These are phyloP conservation scores for Aspergillus transmontanensis DNA, from an alignment of 2,329 filamentous ascomycete genomes.

Conservation along the genomic window DNA sequence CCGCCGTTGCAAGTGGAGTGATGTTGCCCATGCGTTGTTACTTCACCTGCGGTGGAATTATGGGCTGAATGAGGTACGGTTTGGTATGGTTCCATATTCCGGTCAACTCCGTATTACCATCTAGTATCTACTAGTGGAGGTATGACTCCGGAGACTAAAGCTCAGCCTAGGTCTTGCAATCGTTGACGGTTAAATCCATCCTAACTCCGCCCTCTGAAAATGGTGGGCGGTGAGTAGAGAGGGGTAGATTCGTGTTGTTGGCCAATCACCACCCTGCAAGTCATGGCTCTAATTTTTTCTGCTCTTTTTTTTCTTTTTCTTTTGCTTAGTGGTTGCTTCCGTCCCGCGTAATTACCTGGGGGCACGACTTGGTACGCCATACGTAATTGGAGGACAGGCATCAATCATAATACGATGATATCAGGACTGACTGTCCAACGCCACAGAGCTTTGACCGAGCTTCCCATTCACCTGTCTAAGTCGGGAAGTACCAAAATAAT, in stretches of 20 bases:
- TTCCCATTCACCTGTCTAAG: neutral
- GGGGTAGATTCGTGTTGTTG: neutral
- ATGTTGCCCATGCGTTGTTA: neutral
- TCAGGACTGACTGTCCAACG: neutral
- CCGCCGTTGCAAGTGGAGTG: neutral
- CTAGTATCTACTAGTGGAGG: too few species aligned
- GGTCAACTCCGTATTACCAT: neutral
- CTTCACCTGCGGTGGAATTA: neutral
- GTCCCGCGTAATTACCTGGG: neutral
- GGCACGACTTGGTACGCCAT: neutral
- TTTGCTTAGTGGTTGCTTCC: neutral
- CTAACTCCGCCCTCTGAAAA: slow-evolving; percentile 10
- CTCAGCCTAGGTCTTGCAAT: too few species aligned
- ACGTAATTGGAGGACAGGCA: neutral
- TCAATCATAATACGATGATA: neutral
- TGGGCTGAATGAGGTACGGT: neutral
- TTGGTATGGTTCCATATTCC: neutral
- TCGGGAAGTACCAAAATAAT: neutral
- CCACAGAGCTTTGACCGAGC: neutral
- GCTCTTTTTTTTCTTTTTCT: too few species aligned
- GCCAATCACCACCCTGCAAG: neutral
- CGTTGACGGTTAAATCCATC: neutral
- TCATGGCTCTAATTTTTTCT: neutral
- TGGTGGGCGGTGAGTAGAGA: slow-evolving; percentile 9
- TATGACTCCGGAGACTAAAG: too few species aligned